A percentile compares a stretch with the other conserved stretches of the same genome.
These are phyloP conservation scores for Colletotrichum zoysiae DNA, from an alignment of 2,329 filamentous ascomycete genomes.

Conservation along the genomic window DNA sequence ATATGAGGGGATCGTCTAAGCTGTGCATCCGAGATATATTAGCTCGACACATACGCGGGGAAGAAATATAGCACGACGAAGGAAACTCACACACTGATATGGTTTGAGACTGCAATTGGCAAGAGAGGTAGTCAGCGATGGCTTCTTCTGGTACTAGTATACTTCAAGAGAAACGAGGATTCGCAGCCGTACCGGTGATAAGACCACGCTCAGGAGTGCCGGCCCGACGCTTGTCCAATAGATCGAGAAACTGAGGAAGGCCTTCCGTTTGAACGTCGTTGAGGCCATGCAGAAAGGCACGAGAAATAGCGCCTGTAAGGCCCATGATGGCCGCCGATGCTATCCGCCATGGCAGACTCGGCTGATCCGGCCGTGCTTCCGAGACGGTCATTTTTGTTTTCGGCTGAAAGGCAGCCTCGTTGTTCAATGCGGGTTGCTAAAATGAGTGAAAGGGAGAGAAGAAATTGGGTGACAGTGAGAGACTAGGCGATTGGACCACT, in stretches of 20 bases:
- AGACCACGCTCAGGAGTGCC: conserved; percentile 79
- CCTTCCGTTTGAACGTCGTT: conserved; percentile 83
- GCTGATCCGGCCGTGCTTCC: conserved; percentile 53
- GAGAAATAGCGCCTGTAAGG: conserved; percentile 76
- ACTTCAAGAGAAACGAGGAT: neutral
- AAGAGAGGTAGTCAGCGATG: conserved; percentile 18
- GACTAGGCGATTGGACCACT: conserved; percentile 12
- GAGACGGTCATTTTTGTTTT: conserved; percentile 18
- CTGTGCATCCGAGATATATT: conserved; percentile 59
- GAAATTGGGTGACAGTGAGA: conserved; percentile 8
- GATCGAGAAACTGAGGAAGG: conserved; percentile 78
- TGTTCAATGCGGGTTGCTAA: neutral
- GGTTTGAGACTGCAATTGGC: conserved; percentile 79
- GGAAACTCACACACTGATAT: conserved; percentile 83
- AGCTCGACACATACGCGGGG: conserved; percentile 37
- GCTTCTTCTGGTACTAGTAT: neutral
- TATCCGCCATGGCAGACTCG: conserved; percentile 77
- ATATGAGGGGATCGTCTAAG: conserved; percentile 93
- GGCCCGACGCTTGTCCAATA: conserved; percentile 79
- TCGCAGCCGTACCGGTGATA: conserved; percentile 69
- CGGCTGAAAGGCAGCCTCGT: neutral
- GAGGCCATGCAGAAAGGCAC: conserved; percentile 80
- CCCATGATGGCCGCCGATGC: conserved; percentile 82
- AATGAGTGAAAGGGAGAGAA: conserved; percentile 13
- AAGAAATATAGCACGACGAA: neutral